Evolutionary conservation across 2,329 filamentous ascomycete genomes (phyloP), one percentile per base, ranked within the genome.

Genomic region (Trichoderma lentiforme): DNA sequence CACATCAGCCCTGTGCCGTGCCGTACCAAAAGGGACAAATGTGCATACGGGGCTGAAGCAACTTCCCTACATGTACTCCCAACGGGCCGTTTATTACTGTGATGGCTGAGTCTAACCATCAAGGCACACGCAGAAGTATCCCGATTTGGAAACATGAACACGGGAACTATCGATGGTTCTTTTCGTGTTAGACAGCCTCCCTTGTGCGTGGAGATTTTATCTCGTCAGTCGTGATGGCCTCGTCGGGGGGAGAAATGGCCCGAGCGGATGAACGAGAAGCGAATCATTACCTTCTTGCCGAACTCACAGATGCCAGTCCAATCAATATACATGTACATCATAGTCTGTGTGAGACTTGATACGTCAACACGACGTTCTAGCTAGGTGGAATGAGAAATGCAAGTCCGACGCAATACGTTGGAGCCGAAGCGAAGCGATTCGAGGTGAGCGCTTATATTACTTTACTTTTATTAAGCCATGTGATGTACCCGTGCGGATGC

Each of bases 361-460:
- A 28, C 39, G 56, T 53, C 66, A 68, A 68, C n/a, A 58, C 21
- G 34, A 15, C 11, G 4, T 43, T 67, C 65, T 51, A 36, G n/a
- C 26, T 61, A 47, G 34, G 24, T 8, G 12, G 11, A 8, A 36
- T 30, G 56, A 32, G 53, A 47, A 34, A 32, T n/a, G 36, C 24
- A 60, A 60, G 26, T 57, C 39, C 67, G 21, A 53, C 39, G 67
- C 39, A 53, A 36, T 5, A 28, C 21, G 14, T 53, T 24, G 24
- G 24, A 24, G 67, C 57, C 39, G 57, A 70, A 51, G 67, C 21
- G n/a, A 70, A 70, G 67, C 67, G 57, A 28, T 53, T 53, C 39
- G 28, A 11, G 15, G 34, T 34, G 21, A 9, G 15, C 9, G 21
- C 15, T 21, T 62, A 2, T 2, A 43, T 8, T 43, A 8, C 15